Conservation (phyloP, 306 rosid genomes). For the Ochetophila trinervis region DNA sequence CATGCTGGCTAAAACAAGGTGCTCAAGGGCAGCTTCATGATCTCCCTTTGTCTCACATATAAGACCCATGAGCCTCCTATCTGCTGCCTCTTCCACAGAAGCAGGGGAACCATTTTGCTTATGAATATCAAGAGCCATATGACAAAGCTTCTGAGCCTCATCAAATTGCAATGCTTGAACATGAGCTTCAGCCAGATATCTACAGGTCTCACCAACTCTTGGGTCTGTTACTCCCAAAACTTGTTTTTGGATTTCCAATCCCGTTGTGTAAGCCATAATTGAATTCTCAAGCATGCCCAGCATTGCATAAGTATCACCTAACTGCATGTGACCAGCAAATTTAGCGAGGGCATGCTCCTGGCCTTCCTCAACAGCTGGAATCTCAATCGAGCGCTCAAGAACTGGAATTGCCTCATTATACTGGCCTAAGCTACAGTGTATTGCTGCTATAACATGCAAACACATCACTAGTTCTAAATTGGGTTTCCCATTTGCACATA, state of each 20-base stretch:
- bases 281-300: slow-evolving; percentile 86
- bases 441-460: slow-evolving; percentile 75
- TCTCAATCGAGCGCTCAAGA: slow-evolving; percentile 64
- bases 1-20: slow-evolving; percentile 86
- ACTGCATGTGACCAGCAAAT: slow-evolving; percentile 90
- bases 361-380: slow-evolving; percentile 63
- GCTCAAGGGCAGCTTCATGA: slow-evolving; percentile 88
- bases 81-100: slow-evolving; percentile 88
- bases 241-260: slow-evolving; percentile 71
- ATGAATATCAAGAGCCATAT: slow-evolving; percentile 81
- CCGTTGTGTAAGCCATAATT: slow-evolving; percentile 60
- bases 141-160: slow-evolving; percentile 80
- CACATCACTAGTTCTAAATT: slow-evolving; percentile 84
- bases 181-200: slow-evolving; percentile 93
- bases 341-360: slow-evolving; percentile 75
- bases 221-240: slow-evolving; percentile 79
- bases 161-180: slow-evolving; percentile 82
- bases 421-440: slow-evolving; percentile 71
- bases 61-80: slow-evolving; percentile 94
- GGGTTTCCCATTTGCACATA: slow-evolving; percentile 50
- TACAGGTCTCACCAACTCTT: slow-evolving; percentile 82
- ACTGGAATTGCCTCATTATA: slow-evolving; percentile 71
- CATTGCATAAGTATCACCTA: slow-evolving; percentile 91
- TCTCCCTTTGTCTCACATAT: slow-evolving; percentile 87
- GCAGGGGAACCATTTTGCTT: slow-evolving; percentile 57